Percentiles rank a stretch among this genome's conserved stretches.
Conservation (phyloP, 441 rosid species). For the Kokia cookei region DNA sequence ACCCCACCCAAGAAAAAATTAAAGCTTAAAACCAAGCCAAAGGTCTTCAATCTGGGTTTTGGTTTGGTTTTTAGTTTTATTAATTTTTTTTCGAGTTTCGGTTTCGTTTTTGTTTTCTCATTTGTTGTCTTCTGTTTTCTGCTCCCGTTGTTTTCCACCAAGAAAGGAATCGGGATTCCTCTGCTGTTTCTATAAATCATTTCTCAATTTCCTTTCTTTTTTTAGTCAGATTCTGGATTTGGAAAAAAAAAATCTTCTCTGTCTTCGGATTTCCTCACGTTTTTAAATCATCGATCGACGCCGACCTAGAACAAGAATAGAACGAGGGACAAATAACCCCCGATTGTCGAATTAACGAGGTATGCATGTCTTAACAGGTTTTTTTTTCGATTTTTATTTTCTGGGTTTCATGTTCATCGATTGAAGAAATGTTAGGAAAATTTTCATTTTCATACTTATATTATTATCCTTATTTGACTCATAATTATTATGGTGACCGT, state of each 20-base stretch:
- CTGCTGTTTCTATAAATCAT: constrained; percentile 6
- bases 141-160: not conserved
- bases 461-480: not conserved
- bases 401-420: not conserved
- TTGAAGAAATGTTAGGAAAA: not conserved
- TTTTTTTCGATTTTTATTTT: not conserved
- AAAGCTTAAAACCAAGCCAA: not conserved
- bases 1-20: not conserved
- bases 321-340: not conserved
- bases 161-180: not conserved
- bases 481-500: not conserved
- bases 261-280: not conserved
- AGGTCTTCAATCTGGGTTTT: not conserved
- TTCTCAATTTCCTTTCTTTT: not conserved
- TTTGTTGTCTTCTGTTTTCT: not conserved
- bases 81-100: not conserved
- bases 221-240: not conserved
- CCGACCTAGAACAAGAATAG: not conserved
- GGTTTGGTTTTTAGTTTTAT: not conserved
- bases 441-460: not conserved
- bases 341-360: not conserved
- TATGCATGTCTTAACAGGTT: not conserved
- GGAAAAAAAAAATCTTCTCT: not conserved
- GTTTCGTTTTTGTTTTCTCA: not conserved
- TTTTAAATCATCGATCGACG: not conserved